phyloP scores from a whole-genome alignment of 192 early-diverging fungal genomes.

The Paraglomus occultum region DNA sequence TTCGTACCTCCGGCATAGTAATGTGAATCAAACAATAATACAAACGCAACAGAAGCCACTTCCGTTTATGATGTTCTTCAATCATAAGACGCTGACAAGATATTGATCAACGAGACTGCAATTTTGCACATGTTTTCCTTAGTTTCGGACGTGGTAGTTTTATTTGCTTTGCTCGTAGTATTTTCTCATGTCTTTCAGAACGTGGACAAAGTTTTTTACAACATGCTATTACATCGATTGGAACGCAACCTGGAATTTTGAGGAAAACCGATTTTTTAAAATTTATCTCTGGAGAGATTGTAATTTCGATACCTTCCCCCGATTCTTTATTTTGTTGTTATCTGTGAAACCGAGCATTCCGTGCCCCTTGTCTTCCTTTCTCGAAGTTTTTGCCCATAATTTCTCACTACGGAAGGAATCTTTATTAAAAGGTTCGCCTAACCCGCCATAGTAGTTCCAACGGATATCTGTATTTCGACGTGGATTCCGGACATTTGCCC shows the following conservation, averaged over 20 bases:
- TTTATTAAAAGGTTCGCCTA: not conserved
- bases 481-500: conserved; percentile 5
- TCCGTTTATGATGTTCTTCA: not conserved
- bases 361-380: not conserved
- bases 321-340: not conserved
- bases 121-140: not conserved
- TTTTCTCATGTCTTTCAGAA: conserved; percentile 1
- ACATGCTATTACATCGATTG: not conserved
- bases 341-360: too few relatives aligned
- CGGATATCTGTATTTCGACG: not conserved
- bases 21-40: conserved; percentile 5
- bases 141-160: not conserved
- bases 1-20: conserved; percentile 16
- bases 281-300: not conserved
- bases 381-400: not conserved
- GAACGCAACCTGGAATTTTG: conserved; percentile 5
- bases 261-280: not conserved
- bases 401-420: conserved; percentile 4
- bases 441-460: conserved; percentile 1
- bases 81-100: not conserved
- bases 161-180: not conserved
- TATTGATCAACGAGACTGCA: not conserved
- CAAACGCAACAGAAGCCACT: not conserved
- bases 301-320: not conserved
- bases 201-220: not conserved